Conservation (phyloP, 306 rosid species). For the Vigna radiata region DNA sequence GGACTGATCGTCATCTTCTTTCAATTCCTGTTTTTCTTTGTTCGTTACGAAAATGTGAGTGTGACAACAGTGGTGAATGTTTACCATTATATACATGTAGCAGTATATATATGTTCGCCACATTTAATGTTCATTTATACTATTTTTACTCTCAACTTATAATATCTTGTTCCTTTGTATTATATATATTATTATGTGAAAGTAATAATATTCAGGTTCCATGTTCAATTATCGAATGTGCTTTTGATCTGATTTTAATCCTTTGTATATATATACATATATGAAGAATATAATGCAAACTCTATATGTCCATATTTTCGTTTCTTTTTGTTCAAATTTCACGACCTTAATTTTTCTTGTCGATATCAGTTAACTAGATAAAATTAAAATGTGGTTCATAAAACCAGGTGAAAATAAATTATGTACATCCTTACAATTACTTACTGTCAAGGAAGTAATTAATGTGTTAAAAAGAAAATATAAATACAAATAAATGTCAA, state of each 20-base stretch:
- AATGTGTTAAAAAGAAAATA: too few species aligned
- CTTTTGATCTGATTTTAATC: background rate
- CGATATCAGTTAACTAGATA: too few species aligned
- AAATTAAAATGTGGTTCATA: too few species aligned
- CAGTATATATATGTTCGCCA: background rate
- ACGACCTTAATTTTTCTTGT: too few species aligned
- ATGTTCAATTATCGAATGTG: background rate
- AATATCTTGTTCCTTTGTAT: background rate
- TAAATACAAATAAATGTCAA: too few species aligned
- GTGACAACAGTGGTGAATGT: background rate
- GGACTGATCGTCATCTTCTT: constrained; percentile 48
- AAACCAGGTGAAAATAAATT: too few species aligned
- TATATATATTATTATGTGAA: background rate
- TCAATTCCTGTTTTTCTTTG: background rate
- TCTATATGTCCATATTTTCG: too few species aligned
- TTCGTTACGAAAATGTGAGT: background rate
- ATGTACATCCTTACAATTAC: too few species aligned
- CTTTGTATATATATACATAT: background rate
- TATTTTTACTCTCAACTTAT: background rate
- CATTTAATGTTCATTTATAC: background rate
- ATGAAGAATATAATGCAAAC: too few species aligned
- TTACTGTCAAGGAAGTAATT: too few species aligned
- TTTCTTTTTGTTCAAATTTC: too few species aligned
- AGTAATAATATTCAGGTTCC: background rate
- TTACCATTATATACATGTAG: too few species aligned